Evolutionary conservation across 148 eudicot species (phyloP), one percentile per base, ranked within the genome.

Genomic region (Drosera capensis): DNA sequence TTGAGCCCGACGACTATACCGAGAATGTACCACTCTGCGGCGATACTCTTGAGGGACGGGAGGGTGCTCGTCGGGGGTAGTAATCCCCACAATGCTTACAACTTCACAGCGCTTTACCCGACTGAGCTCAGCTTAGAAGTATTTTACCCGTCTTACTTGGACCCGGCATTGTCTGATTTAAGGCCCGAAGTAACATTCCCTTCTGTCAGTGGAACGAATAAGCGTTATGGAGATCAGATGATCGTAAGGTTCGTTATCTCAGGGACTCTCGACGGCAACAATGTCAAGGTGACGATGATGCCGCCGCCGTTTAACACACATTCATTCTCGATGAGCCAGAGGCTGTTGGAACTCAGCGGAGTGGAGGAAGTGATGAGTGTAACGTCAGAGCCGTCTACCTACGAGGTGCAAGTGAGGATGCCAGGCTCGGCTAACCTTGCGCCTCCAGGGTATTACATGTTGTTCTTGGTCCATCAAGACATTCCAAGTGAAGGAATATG

Each of bases 11-110:
- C 72, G 0, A n/a, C 11, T 20, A 75, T 61, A 0, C 74, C 94
- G 0, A 50, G 94, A 7, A 49, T 88, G 86, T 83, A 83, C 56
- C 97, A 88, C 47, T 88, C 97, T 2, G 19, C 86, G 0, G 97
- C 94, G 1, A 54, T 65, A 0, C 48, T 88, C 14, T 51, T 75
- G 25, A 57, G 83, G 21, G 92, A 83, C 58, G 97, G 92, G 49
- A 58, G 86, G 18, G 58, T 88, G 0, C 16, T 88, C 40, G 84
- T 88, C 26, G 90, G 94, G 20, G 94, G 97, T 35, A 83, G 94
- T 43, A 88, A 88, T 48, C 97, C 97, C 3, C 79, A 83, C 47
- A 28, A 34, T 15, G 20, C 42, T 5, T 88, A 88, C 59, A 78
- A 72, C 29, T 88, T 83, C 64, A 64, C 70, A 0, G 74, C 46